Conservation (phyloP, 2,329 filamentous ascomycete species). For the Ceratocystis papillata region DNA sequence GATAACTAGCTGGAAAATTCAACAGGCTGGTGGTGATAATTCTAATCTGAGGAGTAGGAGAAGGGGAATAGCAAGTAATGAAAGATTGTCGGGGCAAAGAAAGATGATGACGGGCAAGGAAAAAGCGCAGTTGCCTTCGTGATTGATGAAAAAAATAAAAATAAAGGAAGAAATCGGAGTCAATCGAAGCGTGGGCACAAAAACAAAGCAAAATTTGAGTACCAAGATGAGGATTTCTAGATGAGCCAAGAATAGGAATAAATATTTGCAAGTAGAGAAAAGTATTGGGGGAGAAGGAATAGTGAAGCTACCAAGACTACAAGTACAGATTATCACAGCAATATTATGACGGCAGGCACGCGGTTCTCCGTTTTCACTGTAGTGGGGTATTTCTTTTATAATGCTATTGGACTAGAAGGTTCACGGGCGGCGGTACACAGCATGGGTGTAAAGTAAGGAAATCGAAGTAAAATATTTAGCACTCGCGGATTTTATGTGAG, state of each 20-base stretch:
- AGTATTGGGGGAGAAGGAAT: not conserved
- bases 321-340: conserved; percentile 1
- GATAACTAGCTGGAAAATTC: too few species aligned
- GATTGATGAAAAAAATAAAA: conserved; percentile 2
- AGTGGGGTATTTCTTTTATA: not conserved
- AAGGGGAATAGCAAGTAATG: not conserved
- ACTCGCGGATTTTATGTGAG: too few species aligned
- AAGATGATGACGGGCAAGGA: not conserved
- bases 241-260: not conserved
- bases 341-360: conserved; percentile 9
- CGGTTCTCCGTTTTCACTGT: conserved; percentile 5
- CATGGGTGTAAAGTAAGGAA: too few species aligned
- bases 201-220: not conserved
- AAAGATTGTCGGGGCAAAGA: not conserved
- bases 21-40: too few species aligned
- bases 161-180: not conserved
- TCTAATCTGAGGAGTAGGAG: too few species aligned
- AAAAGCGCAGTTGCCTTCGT: not conserved
- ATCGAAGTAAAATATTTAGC: too few species aligned
- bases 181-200: not conserved
- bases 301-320: not conserved
- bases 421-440: not conserved
- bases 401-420: not conserved
- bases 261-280: not conserved
- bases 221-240: not conserved